A percentile compares a stretch with the other conserved stretches of the same genome.
Conservation (phyloP, 2,329 filamentous ascomycete species). For the Fusarium redolens region DNA sequence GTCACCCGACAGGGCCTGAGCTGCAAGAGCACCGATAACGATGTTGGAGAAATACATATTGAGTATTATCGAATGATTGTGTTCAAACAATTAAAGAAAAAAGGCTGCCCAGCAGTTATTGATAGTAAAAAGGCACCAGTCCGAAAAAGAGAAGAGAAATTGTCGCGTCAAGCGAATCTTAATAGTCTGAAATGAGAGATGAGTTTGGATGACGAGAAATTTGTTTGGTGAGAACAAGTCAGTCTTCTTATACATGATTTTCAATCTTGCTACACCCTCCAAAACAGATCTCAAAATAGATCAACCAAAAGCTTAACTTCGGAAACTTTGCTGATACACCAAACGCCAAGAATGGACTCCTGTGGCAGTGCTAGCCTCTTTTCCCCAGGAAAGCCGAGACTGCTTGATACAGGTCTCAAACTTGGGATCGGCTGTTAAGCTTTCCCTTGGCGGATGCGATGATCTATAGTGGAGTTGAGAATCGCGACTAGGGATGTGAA, state of each 20-base stretch:
- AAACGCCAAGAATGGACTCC: slow-evolving; percentile 12
- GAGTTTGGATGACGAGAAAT: not conserved
- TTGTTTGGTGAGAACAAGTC: not conserved
- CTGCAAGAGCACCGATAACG: slow-evolving; percentile 16
- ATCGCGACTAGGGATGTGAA: not conserved
- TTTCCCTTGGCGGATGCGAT: slow-evolving; percentile 14
- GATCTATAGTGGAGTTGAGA: not conserved
- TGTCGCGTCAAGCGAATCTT: slow-evolving; percentile 21
- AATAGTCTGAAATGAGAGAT: not conserved
- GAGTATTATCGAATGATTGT: not conserved
- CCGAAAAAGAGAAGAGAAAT: not conserved
- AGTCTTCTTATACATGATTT: slow-evolving; percentile 14
- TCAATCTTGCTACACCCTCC: no score
- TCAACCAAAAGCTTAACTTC: slow-evolving; percentile 1
- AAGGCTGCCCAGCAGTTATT: slow-evolving; percentile 15
- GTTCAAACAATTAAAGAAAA: not conserved
- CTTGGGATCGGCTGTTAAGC: slow-evolving; percentile 13
- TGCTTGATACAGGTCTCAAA: slow-evolving; percentile 2
- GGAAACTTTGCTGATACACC: slow-evolving; percentile 4
- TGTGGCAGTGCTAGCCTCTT: not conserved
- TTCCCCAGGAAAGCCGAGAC: not conserved
- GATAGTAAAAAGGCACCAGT: not conserved
- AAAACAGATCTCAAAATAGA: slow-evolving; percentile 11
- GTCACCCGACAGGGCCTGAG: slow-evolving; percentile 13
- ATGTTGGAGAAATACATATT: slow-evolving; percentile 26